Percentiles rank a stretch among this genome's conserved stretches.
phyloP scores from a whole-genome alignment of 306 rosid genomes.

The Geum urbanum region DNA sequence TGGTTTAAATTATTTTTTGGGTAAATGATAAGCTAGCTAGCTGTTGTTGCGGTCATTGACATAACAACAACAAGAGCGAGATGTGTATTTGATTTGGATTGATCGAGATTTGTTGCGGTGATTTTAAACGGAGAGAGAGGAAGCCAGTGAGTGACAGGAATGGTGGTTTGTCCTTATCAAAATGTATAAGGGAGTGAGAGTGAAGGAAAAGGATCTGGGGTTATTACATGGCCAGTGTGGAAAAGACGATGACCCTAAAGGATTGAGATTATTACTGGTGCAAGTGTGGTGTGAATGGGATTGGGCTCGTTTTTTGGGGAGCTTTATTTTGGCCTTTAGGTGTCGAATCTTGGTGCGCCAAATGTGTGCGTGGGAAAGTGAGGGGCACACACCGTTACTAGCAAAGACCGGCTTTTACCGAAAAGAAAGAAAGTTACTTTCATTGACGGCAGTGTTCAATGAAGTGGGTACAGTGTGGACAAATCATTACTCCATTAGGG shows the following conservation, averaged over 20 bases:
- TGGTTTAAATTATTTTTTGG: background rate
- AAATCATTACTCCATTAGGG: too few species aligned
- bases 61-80: background rate
- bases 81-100: conserved; percentile 11
- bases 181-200: conserved; percentile 26
- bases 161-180: conserved; percentile 44
- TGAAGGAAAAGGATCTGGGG: conserved; percentile 8
- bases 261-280: background rate
- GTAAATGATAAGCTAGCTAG: background rate
- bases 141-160: conserved; percentile 19
- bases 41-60: conserved; percentile 3
- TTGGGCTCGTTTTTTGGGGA: background rate
- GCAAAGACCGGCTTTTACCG: background rate
- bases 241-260: background rate
- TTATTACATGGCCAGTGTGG: background rate
- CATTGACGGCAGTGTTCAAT: background rate
- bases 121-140: conserved; percentile 1
- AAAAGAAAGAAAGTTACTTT: background rate
- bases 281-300: conserved; percentile 4
- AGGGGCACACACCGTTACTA: background rate
- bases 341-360: conserved; percentile 17
- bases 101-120: conserved; percentile 29
- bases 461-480: too few species aligned
- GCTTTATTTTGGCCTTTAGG: background rate
- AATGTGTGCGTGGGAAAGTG: background rate